Conservation (phyloP, 495 filamentous ascomycete species). For the Penicillium cosmopolitanum region DNA sequence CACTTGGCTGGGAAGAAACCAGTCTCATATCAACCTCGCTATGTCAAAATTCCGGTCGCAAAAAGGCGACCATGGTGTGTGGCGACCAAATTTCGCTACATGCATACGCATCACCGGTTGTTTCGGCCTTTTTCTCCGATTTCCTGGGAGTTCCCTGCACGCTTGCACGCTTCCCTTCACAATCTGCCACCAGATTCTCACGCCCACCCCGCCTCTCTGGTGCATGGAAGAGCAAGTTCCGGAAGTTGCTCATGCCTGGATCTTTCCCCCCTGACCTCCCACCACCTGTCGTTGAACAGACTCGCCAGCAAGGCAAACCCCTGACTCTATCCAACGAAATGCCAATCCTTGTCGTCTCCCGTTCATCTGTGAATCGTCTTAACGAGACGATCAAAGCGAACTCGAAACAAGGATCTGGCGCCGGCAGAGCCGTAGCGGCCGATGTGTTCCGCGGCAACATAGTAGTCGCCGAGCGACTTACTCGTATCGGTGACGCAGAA, state of each 20-base stretch:
- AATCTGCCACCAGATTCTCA: slow-evolving; percentile 61
- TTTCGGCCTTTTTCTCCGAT: slow-evolving; percentile 74
- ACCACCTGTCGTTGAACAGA: slow-evolving; percentile 34
- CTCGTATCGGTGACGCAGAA: slow-evolving; percentile 41
- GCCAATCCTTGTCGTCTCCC: slow-evolving; percentile 83
- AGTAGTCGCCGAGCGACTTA: slow-evolving; percentile 61
- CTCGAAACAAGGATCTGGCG: slow-evolving; percentile 33
- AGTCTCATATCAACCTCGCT: slow-evolving; percentile 48
- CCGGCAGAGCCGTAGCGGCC: slow-evolving; percentile 59
- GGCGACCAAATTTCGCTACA: slow-evolving; percentile 73
- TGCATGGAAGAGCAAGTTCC: slow-evolving; percentile 36
- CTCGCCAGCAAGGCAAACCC: slow-evolving; percentile 44
- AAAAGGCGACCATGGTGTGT: slow-evolving; percentile 67
- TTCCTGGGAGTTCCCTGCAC: slow-evolving; percentile 76
- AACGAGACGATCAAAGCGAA: slow-evolving; percentile 68
- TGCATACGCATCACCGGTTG: slow-evolving; percentile 63
- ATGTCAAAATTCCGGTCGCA: slow-evolving; percentile 33
- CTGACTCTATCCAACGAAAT: slow-evolving; percentile 90
- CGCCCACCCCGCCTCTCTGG: slow-evolving; percentile 42
- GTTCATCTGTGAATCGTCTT: slow-evolving; percentile 75
- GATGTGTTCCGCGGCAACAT: slow-evolving; percentile 87
- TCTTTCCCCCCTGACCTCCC: slow-evolving; percentile 58
- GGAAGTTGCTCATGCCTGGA: slow-evolving; percentile 52
- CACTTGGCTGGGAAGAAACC: slow-evolving; percentile 63
- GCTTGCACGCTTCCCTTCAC: slow-evolving; percentile 76